phyloP scores from a whole-genome alignment of 2,329 filamentous ascomycete genomes.

The Calonectria multiphialidica region DNA sequence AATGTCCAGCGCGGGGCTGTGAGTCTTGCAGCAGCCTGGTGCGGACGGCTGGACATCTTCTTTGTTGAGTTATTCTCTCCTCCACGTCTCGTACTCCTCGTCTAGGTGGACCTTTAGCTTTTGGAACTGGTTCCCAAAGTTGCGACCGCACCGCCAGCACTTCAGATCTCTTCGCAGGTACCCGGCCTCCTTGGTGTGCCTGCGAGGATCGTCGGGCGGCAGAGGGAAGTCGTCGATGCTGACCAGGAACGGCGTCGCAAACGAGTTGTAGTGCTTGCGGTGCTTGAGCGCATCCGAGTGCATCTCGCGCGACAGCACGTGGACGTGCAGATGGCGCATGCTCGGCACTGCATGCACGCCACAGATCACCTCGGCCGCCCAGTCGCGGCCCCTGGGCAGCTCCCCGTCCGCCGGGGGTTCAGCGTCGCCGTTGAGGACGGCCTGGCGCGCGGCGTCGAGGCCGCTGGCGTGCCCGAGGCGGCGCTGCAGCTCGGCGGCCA shows the following conservation, averaged over 20 bases:
- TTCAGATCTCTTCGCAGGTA: slow-evolving; percentile 75
- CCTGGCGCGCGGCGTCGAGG: slow-evolving; percentile 73
- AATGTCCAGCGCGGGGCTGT: neutral
- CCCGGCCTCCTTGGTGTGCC: slow-evolving; percentile 65
- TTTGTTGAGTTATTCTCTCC: slow-evolving; percentile 61
- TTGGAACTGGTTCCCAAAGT: slow-evolving; percentile 81
- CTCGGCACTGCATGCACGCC: slow-evolving; percentile 90
- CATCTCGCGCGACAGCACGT: slow-evolving; percentile 87
- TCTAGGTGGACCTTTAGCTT: slow-evolving; percentile 81
- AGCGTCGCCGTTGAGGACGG: slow-evolving; percentile 72
- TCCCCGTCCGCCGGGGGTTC: slow-evolving; percentile 42
- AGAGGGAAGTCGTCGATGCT: slow-evolving; percentile 85
- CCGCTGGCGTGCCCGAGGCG: slow-evolving; percentile 73
- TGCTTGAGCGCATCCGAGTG: slow-evolving; percentile 79
- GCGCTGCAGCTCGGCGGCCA: slow-evolving; percentile 80
- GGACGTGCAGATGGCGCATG: slow-evolving; percentile 93
- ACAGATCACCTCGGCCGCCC: slow-evolving; percentile 77
- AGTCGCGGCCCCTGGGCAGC: slow-evolving; percentile 82
- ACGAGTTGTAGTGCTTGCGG: slow-evolving; percentile 92
- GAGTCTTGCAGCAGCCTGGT: too few relatives aligned
- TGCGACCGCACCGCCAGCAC: slow-evolving; percentile 87
- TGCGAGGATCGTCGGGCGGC: slow-evolving; percentile 71
- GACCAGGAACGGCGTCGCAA: slow-evolving; percentile 87
- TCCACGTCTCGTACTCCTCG: slow-evolving; percentile 83
- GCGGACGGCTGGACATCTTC: neutral